phyloP scores from a whole-genome alignment of 306 rosid genomes.

The Lathyrus tuberosus region DNA sequence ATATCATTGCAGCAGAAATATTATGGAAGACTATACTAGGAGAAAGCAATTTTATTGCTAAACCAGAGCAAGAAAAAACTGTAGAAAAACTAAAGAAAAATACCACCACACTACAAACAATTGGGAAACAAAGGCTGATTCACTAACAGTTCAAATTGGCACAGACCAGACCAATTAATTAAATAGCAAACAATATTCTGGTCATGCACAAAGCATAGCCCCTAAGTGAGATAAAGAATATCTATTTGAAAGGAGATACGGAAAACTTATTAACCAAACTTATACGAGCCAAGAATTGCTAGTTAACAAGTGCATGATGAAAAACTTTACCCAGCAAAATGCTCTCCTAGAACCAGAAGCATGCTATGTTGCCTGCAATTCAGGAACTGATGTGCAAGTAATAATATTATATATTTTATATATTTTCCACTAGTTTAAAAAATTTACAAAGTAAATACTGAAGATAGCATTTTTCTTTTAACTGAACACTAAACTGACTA shows the following conservation, averaged over 20 bases:
- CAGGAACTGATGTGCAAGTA: no score
- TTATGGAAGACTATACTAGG: conserved; percentile 6
- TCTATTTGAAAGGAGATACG: neutral
- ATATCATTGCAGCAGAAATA: neutral
- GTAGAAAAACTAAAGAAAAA: neutral
- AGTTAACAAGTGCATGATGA: neutral
- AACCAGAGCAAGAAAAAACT: neutral
- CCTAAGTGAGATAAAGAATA: neutral
- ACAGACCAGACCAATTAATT: neutral
- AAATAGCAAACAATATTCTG: neutral
- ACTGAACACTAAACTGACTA: neutral
- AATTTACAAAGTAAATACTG: neutral
- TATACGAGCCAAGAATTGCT: neutral
- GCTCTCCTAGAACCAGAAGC: neutral
- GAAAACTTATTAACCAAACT: neutral
- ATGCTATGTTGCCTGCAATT: neutral
- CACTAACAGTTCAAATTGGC: neutral
- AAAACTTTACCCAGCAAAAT: neutral
- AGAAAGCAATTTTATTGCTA: neutral
- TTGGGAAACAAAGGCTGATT: neutral
- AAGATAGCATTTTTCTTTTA: neutral
- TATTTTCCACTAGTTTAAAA: no score
- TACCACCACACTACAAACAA: conserved; percentile 2
- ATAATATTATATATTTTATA: no score
- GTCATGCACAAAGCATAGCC: neutral